Base-by-base conservation (phyloP, 2,329 filamentous ascomycete genomes). In the Cryphonectria naterciae region DNA sequence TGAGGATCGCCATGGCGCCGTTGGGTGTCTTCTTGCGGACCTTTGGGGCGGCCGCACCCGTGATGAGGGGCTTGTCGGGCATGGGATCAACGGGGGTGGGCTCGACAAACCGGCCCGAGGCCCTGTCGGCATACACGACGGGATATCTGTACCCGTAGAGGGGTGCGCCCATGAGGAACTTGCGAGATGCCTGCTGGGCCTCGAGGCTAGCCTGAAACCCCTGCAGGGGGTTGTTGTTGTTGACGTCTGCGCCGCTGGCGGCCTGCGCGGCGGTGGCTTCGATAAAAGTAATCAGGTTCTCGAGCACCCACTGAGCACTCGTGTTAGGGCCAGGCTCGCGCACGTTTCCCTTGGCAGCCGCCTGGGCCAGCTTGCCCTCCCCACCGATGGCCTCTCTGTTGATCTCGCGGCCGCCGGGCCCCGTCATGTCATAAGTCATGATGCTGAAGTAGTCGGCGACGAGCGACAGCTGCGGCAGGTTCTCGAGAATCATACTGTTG, bases 361-460 rank as follows among this genome's bases (percentile, higher is more conserved):
- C 71, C n/a, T 49, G 28, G 1, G 65, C 49, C 35, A 70, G 49
- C 17, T 72, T 54, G 56, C 68, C 66, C 17, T 65, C 69, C 2
- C 61, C 67, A 0, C 67, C 67, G n/a, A 69, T 46, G 22, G 11
- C 43, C 2, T 54, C n/a, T 10, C 25, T 56, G 22, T 56, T 60
- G 46, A 68, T 37, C 56, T 72, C 68, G 15, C 63, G 74, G 2
- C 74, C 74, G 7, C 65, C 73, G 0, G 73, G 70, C 1, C 74
- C 74, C 2, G 70, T 63, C 74, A 75, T 74, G 65, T 75, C 74
- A 63, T 75, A 75, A 0, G 74, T 75, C 74, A 75, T 75, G 60
- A 75, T 71, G 60, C 68, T 73, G 70, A 75, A 73, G 35, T 75
- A 75, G 66, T 75, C 74, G 15, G 70, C 65, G 17, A 74, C 65